These are phyloP conservation scores for Pelagophyceae sp. DNA, from an alignment of 352 stramenopile genomes.

Conservation along the genomic window DNA sequence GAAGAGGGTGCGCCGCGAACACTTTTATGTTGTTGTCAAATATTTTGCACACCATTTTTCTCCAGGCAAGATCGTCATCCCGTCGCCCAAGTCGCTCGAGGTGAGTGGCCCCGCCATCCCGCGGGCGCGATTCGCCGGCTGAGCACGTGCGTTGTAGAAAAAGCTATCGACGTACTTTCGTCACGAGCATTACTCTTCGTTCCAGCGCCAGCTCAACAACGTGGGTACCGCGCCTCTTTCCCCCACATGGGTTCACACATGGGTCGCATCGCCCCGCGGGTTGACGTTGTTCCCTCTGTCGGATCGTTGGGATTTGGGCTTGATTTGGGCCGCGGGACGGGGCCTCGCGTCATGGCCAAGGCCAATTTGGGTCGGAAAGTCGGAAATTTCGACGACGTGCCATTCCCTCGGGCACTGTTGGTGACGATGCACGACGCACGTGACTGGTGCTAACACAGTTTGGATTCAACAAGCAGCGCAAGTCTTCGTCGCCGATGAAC, in stretches of 20 bases:
- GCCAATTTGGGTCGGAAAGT: too few relatives aligned
- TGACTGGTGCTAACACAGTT: too few relatives aligned
- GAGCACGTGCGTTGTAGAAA: not conserved
- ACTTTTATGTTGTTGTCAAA: not conserved
- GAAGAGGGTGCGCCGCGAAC: not conserved
- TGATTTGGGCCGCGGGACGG: too few relatives aligned
- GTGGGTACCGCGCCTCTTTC: not conserved
- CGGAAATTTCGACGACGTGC: too few relatives aligned
- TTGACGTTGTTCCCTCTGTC: too few relatives aligned
- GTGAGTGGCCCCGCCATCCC: not conserved
- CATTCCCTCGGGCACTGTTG: too few relatives aligned
- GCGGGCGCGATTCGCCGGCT: not conserved
- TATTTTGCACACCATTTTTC: too few relatives aligned
- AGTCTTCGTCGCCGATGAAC: not conserved
- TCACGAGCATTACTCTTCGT: not conserved
- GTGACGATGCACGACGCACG: too few relatives aligned
- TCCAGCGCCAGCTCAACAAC: conserved; percentile 20
- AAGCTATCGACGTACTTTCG: conserved; percentile 9
- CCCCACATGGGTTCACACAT: too few relatives aligned
- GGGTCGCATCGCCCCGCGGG: not conserved
- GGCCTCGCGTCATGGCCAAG: too few relatives aligned
- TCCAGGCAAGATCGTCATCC: conserved; percentile 6
- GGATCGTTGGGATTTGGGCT: too few relatives aligned
- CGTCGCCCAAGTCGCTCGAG: not conserved
- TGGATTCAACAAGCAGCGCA: conserved; percentile 13